Evolutionary conservation across 192 early-diverging fungal species (phyloP), one percentile per base, ranked within the genome.

Genomic region (Gorgonomyces haynaldii): DNA sequence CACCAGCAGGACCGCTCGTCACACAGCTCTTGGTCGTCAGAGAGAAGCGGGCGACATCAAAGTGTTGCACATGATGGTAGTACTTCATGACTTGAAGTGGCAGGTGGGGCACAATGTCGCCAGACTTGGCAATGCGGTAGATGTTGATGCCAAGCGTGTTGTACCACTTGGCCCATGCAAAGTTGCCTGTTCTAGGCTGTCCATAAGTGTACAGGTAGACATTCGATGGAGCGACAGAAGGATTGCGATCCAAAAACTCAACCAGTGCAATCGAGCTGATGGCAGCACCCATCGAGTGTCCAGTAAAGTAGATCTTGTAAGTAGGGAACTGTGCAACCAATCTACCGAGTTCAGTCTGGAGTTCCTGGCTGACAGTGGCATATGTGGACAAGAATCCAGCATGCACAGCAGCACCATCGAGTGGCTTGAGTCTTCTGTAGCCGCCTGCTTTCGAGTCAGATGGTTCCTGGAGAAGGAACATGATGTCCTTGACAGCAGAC

Each of bases 231-330:
- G n/a, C n/a, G n/a, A n/a, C n/a, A n/a, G n/a, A n/a, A n/a, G n/a
- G n/a, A 29, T 52, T 36, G 16, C 17, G 17, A 44, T 41, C 1
- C 16, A 24, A 52, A 27, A 37, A 51, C 20, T 56, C 54, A 10
- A 52, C 7, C 13, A 39, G 38, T 13, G 54, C 44, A 1, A 56
- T 39, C 15, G 26, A 12, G 12, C 24, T 39, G 13, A 51, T 13
- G 28, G 54, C 31, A 9, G 38, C 54, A 8, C 54, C 54, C 16
- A 56, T 15, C 2, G 46, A 50, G 37, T 56, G 54, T 3, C 54
- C 54, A 12, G 38, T 6, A 39, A 56, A 50, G 23, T 28, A 17
- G 37, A 56, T 47, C 10, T 29, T 19, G 42, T 45, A 53, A 22
- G 37, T 25, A 4, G 36, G 36, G 23, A 31, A 38, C 28, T 52